Conservation (phyloP, 1,139 yeast species). For the Geotrichum candidum region DNA sequence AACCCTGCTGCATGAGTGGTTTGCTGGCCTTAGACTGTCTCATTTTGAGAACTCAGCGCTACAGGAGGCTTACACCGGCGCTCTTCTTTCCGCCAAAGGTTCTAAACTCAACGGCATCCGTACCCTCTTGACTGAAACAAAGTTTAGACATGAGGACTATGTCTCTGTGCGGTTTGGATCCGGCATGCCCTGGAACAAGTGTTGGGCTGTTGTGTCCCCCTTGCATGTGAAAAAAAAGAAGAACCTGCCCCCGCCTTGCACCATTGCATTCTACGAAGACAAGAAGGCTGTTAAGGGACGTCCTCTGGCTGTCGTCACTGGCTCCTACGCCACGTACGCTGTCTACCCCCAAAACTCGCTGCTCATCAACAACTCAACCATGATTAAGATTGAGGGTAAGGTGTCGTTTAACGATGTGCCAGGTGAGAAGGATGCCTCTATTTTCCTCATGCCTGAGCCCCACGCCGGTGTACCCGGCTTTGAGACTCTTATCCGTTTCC, state of each 20-base stretch:
- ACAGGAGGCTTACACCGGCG: conserved; percentile 96
- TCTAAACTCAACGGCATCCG: conserved; percentile 78
- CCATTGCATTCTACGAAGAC: conserved; percentile 38
- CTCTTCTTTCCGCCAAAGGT: conserved; percentile 82
- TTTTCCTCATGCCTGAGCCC: conserved; percentile 90
- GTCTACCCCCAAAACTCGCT: conserved; percentile 83
- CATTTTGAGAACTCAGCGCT: conserved; percentile 72
- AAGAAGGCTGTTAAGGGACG: conserved; percentile 52
- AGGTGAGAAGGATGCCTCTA: conserved; percentile 66
- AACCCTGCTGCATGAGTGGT: conserved; percentile 50
- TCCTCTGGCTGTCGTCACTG: conserved; percentile 72
- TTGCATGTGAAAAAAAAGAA: conserved; percentile 40
- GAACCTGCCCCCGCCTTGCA: conserved; percentile 37
- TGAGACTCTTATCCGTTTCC: conserved; percentile 83
- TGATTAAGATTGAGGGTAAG: conserved; percentile 81
- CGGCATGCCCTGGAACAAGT: conserved; percentile 97
- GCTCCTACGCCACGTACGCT: conserved; percentile 75
- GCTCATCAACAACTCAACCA: conserved; percentile 78
- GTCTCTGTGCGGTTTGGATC: conserved; percentile 89
- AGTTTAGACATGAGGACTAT: conserved; percentile 90
- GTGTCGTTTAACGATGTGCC: conserved; percentile 56
- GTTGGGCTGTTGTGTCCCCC: conserved; percentile 90
- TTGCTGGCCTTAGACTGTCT: conserved; percentile 72
- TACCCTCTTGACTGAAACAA: conserved; percentile 75
- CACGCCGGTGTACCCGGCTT: conserved; percentile 92